phyloP scores from a whole-genome alignment of 2,329 filamentous ascomycete genomes.

The Fusarium temperatum region DNA sequence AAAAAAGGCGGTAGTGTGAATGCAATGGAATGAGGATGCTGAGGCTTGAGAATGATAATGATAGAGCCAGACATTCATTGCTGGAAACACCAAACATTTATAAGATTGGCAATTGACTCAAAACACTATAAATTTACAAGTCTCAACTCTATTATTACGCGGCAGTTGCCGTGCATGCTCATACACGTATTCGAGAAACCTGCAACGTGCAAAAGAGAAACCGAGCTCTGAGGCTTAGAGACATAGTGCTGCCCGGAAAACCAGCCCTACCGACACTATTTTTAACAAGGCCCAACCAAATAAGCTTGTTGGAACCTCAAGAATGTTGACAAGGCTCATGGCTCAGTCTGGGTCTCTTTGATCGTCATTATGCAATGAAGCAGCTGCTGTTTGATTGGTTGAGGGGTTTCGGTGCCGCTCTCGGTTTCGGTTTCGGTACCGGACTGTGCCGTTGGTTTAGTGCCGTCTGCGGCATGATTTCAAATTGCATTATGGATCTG shows the following conservation, averaged over 20 bases:
- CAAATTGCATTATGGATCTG: neutral
- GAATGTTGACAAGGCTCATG: neutral
- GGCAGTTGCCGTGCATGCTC: neutral
- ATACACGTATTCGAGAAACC: neutral
- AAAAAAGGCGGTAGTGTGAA: neutral
- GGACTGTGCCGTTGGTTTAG: neutral
- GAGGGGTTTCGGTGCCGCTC: neutral
- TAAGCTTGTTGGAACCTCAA: neutral
- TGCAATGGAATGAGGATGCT: neutral
- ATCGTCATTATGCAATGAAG: neutral
- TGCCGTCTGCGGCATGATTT: neutral
- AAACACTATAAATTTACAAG: neutral
- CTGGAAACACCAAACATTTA: neutral
- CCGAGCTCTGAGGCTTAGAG: slow-evolving; percentile 7
- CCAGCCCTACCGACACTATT: neutral
- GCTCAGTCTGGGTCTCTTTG: neutral
- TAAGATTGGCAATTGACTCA: neutral
- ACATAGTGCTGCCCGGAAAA: neutral
- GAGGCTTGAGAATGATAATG: neutral
- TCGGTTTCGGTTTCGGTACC: slow-evolving; percentile 7
- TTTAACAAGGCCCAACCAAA: neutral
- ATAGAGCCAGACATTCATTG: neutral
- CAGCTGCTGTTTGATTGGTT: neutral
- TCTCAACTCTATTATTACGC: neutral
- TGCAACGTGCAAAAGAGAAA: neutral